phyloP scores from a whole-genome alignment of 2,329 filamentous ascomycete genomes.

The Paecilomyces fulvus region DNA sequence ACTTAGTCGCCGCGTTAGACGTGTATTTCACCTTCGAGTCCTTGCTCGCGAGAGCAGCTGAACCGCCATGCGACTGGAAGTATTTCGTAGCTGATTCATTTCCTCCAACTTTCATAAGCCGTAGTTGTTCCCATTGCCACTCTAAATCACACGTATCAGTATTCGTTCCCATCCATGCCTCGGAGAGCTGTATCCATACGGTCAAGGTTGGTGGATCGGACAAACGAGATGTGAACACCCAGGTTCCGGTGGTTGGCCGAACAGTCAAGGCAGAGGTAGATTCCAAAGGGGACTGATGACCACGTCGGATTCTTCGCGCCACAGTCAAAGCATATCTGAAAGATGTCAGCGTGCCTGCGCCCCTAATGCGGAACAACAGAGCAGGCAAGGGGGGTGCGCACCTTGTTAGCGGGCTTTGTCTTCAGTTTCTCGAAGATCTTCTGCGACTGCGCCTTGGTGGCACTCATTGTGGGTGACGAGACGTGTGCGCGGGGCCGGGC shows the following conservation, averaged over 20 bases:
- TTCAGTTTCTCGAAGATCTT: conserved; percentile 98
- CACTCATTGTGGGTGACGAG: conserved; percentile 45
- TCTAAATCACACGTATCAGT: conserved; percentile 41
- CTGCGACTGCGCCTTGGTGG: conserved; percentile 89
- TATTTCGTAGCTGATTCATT: conserved; percentile 98
- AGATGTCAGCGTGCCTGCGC: conserved; percentile 11
- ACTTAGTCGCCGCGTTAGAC: conserved; percentile 86
- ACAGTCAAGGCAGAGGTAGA: conserved; percentile 97
- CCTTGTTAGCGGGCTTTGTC: conserved; percentile 89
- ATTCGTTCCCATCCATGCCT: neutral
- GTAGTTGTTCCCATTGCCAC: conserved; percentile 99
- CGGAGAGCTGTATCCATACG: conserved; percentile 53
- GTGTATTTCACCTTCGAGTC: conserved; percentile 96
- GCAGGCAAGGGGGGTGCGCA: conserved; percentile 37
- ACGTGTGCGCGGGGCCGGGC: neutral
- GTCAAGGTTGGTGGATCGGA: conserved; percentile 95
- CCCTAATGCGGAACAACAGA: neutral
- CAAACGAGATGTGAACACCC: conserved; percentile 97
- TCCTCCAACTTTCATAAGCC: conserved; percentile 95
- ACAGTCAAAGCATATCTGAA: conserved; percentile 94
- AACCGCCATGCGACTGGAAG: conserved; percentile 94
- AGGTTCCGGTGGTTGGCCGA: conserved; percentile 95
- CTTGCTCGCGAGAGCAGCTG: conserved; percentile 88
- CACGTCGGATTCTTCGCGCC: conserved; percentile 96
- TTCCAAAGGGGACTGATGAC: conserved; percentile 94